Conservation (phyloP, 208 protist species). For the Leishmania amazonensis region DNA sequence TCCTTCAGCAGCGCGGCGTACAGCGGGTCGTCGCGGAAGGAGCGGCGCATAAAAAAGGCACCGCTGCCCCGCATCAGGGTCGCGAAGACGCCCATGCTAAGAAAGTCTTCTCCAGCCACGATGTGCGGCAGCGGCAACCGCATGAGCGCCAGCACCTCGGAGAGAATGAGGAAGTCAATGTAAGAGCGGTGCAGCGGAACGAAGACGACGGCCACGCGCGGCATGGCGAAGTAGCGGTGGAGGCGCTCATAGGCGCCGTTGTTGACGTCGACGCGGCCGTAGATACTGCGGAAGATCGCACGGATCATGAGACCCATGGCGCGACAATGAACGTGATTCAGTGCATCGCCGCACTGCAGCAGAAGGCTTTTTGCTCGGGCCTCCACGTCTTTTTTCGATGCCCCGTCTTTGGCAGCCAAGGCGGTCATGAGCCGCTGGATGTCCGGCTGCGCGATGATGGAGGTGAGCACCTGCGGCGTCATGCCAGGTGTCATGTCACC, state of each 20-base stretch:
- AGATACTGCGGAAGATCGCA: conserved; percentile 63
- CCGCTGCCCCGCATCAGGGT: conserved; percentile 86
- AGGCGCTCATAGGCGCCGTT: conserved; percentile 59
- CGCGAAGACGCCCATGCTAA: conserved; percentile 67
- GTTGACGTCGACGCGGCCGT: conserved; percentile 71
- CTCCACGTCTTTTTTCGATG: conserved; percentile 38
- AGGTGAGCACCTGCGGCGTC: conserved; percentile 40
- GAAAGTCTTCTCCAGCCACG: conserved; percentile 88
- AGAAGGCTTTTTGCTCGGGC: conserved; percentile 66
- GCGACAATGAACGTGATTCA: conserved; percentile 63
- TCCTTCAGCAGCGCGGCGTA: conserved; percentile 83
- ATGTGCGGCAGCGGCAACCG: conserved; percentile 77
- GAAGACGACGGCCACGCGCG: conserved; percentile 65
- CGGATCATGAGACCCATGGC: conserved; percentile 59
- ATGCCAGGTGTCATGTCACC: conserved; percentile 50
- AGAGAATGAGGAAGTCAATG: conserved; percentile 90
- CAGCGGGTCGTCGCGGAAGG: conserved; percentile 78
- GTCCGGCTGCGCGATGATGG: conserved; percentile 63
- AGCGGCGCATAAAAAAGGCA: conserved; percentile 92
- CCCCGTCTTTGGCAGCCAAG: conserved; percentile 46
- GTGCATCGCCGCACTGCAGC: conserved; percentile 70
- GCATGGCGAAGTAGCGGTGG: conserved; percentile 43
- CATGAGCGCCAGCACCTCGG: conserved; percentile 76
- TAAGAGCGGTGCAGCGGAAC: conserved; percentile 86
- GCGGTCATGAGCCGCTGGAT: conserved; percentile 52